phyloP scores from a whole-genome alignment of 805 yeast genomes.

The Lachancea fermentati region DNA sequence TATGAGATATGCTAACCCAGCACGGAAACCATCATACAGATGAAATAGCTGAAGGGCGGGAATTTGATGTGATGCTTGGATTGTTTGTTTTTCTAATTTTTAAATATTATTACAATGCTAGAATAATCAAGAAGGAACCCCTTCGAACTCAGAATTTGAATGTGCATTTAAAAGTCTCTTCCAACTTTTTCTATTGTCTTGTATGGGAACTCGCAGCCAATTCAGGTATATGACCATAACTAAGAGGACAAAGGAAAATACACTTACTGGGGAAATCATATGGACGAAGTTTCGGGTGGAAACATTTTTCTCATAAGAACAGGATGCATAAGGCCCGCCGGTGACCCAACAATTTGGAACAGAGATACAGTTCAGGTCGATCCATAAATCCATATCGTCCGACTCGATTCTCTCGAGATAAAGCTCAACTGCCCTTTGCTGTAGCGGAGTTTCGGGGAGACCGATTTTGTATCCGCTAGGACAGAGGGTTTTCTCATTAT shows the following conservation, averaged over 20 bases:
- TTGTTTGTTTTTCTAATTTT: too few species aligned
- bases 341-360: conserved; percentile 75
- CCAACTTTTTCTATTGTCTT: conserved; percentile 63
- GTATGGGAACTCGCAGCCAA: conserved; percentile 60
- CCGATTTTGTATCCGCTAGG: conserved; percentile 36
- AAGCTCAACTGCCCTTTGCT: conserved; percentile 33
- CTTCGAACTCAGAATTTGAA: conserved; percentile 67
- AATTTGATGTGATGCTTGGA: neutral
- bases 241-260: conserved; percentile 49
- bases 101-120: neutral
- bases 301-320: conserved; percentile 67
- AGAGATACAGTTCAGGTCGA: conserved; percentile 73
- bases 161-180: conserved; percentile 49
- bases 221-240: conserved; percentile 49
- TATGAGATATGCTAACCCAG: conserved; percentile 40
- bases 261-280: conserved; percentile 62
- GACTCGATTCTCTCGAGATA: conserved; percentile 11
- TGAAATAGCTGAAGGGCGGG: conserved; percentile 1
- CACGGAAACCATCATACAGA: conserved; percentile 26
- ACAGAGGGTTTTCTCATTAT: conserved; percentile 24
- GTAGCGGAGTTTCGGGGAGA: conserved; percentile 46
- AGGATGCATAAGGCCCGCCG: conserved; percentile 71
- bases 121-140: conserved; percentile 63
- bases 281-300: conserved; percentile 51
- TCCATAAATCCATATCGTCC: conserved; percentile 44